Percentiles rank a stretch among this genome's conserved stretches.
phyloP scores from a whole-genome alignment of 2,329 filamentous ascomycete genomes.

The Monilinia polystroma region DNA sequence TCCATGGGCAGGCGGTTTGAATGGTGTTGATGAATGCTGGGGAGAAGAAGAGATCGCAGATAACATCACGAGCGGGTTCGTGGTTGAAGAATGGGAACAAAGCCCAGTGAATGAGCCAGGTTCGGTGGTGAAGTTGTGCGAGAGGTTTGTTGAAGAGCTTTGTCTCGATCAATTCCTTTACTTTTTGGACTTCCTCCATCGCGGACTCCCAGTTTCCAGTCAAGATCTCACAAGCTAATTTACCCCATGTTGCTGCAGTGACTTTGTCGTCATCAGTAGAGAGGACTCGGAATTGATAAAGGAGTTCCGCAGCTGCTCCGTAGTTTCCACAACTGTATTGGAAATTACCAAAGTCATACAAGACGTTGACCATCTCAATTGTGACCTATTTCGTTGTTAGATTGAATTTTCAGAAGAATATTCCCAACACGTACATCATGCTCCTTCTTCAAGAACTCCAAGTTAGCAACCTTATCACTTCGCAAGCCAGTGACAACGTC shows the following conservation, averaged over 20 bases:
- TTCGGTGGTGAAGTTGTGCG: conserved; percentile 92
- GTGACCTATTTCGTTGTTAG: conserved; percentile 60
- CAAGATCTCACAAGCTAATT: conserved; percentile 93
- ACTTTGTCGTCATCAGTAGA: conserved; percentile 99
- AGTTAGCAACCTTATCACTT: conserved; percentile 97
- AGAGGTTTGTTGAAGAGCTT: conserved; percentile 95
- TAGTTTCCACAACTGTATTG: conserved; percentile 98
- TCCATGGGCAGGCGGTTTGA: conserved; percentile 96
- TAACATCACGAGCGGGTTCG: conserved; percentile 82
- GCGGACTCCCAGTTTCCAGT: conserved; percentile 93
- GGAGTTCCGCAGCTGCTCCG: conserved; percentile 80
- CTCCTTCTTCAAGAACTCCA: conserved; percentile 96
- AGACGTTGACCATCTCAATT: conserved; percentile 89
- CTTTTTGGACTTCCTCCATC: conserved; percentile 86
- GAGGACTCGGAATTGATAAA: conserved; percentile 97
- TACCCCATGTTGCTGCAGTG: conserved; percentile 93
- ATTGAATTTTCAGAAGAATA: conserved; percentile 16
- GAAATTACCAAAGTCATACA: conserved; percentile 95
- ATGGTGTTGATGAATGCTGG: conserved; percentile 99
- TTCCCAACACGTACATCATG: conserved; percentile 66
- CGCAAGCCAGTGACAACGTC: conserved; percentile 87
- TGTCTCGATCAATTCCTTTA: conserved; percentile 88
- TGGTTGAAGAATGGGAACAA: conserved; percentile 99
- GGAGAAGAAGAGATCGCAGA: conserved; percentile 96
- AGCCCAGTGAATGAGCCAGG: conserved; percentile 97